Base-by-base conservation (phyloP, 2,329 filamentous ascomycete genomes). In the Fusarium clavum region DNA sequence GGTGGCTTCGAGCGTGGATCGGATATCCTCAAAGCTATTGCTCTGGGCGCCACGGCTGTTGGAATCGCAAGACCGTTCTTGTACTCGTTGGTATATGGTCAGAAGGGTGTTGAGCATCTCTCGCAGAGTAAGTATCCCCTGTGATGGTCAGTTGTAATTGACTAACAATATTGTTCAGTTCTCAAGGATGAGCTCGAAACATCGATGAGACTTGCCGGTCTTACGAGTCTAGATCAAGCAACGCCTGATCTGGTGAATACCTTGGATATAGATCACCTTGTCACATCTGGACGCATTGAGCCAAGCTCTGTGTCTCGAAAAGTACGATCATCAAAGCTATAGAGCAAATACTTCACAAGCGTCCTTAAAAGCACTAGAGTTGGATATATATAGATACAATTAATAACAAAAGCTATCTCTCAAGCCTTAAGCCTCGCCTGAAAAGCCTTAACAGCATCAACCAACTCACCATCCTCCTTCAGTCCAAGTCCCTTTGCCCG, bases 111-210 rank as follows among this genome's bases (percentile, higher is more conserved):
- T 20, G 84, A 86, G 71, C 83, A 86, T 76, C 77, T 86, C 61
- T 83, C 86, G 57, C 83, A 86, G 63, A 86, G 87, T 88, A 80
- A 80, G 85, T n/a, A n/a, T n/a, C n/a, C n/a, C n/a, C n/a, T n/a
- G n/a, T n/a, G n/a, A n/a, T n/a, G n/a, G n/a, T n/a, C n/a, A n/a
- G n/a, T n/a, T n/a, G n/a, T n/a, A n/a, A n/a, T n/a, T n/a, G n/a
- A n/a, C 27, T 29, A 6, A 29, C 27, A 27, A 27, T 11, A 3
- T 10, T 11, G 10, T 27, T 27, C 11, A 77, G 76, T 77, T 24
- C 64, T 78, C 0, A 77, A 78, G 18, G 77, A 79, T 32, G 76
- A 79, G 41, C 64, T 79, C 0, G 77, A 78, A 22, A 77, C 70
- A 0, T 77, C 76, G 0, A 77, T 79, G 76, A 72, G 77, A 13